These are phyloP conservation scores for Arachnomyces sp. DNA, from an alignment of 2,329 filamentous ascomycete species.

Conservation along the genomic window DNA sequence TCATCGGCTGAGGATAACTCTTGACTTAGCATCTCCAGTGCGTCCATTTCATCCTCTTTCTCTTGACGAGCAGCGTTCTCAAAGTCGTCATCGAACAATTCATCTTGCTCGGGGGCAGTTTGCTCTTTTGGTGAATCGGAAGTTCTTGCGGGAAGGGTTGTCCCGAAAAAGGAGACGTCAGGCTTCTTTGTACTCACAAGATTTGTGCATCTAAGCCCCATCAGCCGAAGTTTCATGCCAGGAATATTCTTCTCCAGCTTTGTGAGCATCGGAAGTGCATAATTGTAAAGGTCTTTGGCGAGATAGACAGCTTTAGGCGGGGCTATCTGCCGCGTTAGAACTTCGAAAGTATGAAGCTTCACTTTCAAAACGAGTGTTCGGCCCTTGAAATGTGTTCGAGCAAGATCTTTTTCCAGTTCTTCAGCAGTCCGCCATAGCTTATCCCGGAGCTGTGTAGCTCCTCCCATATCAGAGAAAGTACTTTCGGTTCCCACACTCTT, in stretches of 20 bases:
- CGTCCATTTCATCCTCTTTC: conserved; percentile 52
- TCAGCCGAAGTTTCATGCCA: conserved; percentile 67
- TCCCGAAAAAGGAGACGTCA: conserved; percentile 72
- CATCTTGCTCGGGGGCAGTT: conserved; percentile 63
- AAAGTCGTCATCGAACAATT: conserved; percentile 49
- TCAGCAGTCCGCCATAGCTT: conserved; percentile 76
- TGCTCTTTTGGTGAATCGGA: conserved; percentile 26
- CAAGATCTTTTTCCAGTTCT: conserved; percentile 79
- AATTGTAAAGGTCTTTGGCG: conserved; percentile 76
- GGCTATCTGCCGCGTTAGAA: conserved; percentile 72
- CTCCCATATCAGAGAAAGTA: conserved; percentile 75
- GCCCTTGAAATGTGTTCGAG: conserved; percentile 71
- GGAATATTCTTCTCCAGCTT: conserved; percentile 81
- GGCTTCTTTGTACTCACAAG: conserved; percentile 77
- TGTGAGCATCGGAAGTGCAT: conserved; percentile 68
- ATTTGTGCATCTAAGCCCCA: conserved; percentile 83
- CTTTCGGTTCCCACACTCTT: conserved; percentile 93
- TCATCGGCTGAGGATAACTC: conserved; percentile 26
- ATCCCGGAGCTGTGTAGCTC: conserved; percentile 58
- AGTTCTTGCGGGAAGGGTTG: conserved; percentile 9
- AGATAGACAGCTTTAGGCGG: conserved; percentile 62
- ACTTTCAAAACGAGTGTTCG: conserved; percentile 87
- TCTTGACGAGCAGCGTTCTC: conserved; percentile 48
- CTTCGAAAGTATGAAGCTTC: conserved; percentile 90
- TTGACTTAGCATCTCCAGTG: conserved; percentile 55